Base-by-base conservation (phyloP, 768 basidiomycete species). In the Dentipellis sp. region DNA sequence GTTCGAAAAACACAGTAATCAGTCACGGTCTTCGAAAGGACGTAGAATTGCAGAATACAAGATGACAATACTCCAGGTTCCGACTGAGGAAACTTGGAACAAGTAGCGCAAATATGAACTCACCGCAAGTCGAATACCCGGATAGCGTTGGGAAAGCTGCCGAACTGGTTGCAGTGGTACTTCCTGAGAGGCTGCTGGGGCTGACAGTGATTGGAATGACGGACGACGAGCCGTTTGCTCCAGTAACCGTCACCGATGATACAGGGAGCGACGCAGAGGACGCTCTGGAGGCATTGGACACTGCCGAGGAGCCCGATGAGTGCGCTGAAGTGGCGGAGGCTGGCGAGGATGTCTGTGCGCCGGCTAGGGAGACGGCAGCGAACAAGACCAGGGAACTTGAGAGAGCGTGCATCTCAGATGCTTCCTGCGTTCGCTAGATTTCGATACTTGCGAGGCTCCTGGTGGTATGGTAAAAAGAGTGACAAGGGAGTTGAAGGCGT, bases 121-220 rank as follows among this genome's bases (percentile, higher is more conserved):
- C 40, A 62, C 61, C 61, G 19, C 61, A 62, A 5, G 50, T 10
- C 11, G 56, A 21, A 42, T 55, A 56, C 9, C 56, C 51, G 1
- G 53, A 22, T 12, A 62, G 51, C 14, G 23, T 60, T 14, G 61
- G 61, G 19, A 39, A 62, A 6, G 61, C 46, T 19, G 51, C 35
- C 3, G 56, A 52, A 22, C 59, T 39, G 1, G 59, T 57, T 37
- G 55, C 7, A 1, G 59, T 46, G 14, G 47, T 17, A 19, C 29
- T 54, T 6, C n/a, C 8, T 19, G 38, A 22, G 11, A n/a, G 29
- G 9, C 38, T 38, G 22, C 16, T 55, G 6, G 54, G 51, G 23
- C 10, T 17, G 12, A 62, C 29, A 23, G 61, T 62, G 51, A 60
- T 62, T 5, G 61, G 61, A n/a, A 62, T 40, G 19, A 60, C 40